Evolutionary conservation across 75 land plant genomes (phyloP).

Genomic region (Pinus taeda): DNA sequence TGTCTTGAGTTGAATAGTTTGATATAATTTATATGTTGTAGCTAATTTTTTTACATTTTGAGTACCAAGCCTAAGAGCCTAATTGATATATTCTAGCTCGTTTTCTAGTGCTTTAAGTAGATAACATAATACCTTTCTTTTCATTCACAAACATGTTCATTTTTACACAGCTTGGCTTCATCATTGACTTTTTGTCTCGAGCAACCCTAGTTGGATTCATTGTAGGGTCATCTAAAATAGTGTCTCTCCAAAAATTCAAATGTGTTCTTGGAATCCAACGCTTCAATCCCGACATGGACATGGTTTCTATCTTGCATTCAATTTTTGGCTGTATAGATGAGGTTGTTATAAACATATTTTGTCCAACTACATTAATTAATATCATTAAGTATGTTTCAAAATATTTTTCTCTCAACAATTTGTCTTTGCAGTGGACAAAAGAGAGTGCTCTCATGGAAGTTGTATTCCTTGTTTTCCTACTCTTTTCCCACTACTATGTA

Average conservation of each 20-base stretch:
- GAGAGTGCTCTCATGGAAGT: slow-evolving; percentile 41
- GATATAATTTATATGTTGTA: no score
- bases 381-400: no score
- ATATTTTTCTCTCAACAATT: no score
- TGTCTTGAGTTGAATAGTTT: slow-evolving; percentile 20
- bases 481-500: slow-evolving; percentile 42
- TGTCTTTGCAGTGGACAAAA: slow-evolving; percentile 65
- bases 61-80: no score
- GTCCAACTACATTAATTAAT: no score
- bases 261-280: slow-evolving; percentile 57
- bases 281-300: slow-evolving; percentile 62
- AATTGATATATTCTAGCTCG: no score
- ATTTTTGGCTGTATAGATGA: slow-evolving; percentile 52
- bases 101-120: no score
- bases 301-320: slow-evolving; percentile 66
- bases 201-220: slow-evolving; percentile 87
- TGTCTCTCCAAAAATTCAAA: slow-evolving; percentile 77
- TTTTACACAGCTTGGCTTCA: slow-evolving; percentile 64
- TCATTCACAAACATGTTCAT: no score
- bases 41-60: no score
- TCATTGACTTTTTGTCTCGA: slow-evolving; percentile 84
- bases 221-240: slow-evolving; percentile 82
- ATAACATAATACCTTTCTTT: no score
- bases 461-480: slow-evolving; percentile 36
- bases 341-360: slow-evolving; percentile 24